A percentile compares a stretch with the other conserved stretches of the same genome.
phyloP scores from a whole-genome alignment of 768 basidiomycete genomes.

The Mycena epipterygia region DNA sequence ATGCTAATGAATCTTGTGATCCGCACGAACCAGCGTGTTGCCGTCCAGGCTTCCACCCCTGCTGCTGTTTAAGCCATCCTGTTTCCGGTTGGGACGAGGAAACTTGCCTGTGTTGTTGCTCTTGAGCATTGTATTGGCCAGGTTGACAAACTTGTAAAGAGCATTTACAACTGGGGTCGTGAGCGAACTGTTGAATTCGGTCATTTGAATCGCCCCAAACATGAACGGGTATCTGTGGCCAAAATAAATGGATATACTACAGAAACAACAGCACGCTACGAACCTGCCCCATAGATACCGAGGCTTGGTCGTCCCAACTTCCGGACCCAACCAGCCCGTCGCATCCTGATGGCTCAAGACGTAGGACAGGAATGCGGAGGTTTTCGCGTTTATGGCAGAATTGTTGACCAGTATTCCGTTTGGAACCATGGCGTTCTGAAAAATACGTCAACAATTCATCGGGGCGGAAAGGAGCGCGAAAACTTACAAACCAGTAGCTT shows the following conservation, averaged over 20 bases:
- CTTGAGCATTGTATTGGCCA: constrained; percentile 67
- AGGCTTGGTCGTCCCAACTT: constrained; percentile 66
- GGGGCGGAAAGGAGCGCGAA: background rate
- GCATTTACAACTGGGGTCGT: constrained; percentile 61
- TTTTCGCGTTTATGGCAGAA: constrained; percentile 60
- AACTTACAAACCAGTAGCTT: constrained; percentile 70
- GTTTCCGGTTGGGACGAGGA: background rate
- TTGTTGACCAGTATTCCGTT: constrained; percentile 63
- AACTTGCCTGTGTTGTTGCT: constrained; percentile 53
- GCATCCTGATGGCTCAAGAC: constrained; percentile 66
- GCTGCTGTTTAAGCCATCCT: background rate
- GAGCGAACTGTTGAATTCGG: constrained; percentile 59
- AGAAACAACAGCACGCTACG: background rate
- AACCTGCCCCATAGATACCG: constrained; percentile 68
- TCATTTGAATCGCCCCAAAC: constrained; percentile 59
- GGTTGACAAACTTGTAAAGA: constrained; percentile 64
- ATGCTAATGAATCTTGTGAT: background rate
- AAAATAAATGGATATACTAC: background rate
- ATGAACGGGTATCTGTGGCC: constrained; percentile 7
- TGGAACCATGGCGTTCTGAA: constrained; percentile 67
- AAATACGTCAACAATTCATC: background rate
- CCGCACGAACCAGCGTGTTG: constrained; percentile 56
- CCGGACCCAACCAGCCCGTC: constrained; percentile 70
- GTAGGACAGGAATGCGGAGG: constrained; percentile 62
- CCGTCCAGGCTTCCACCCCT: constrained; percentile 65